A percentile compares a stretch with the other conserved stretches of the same genome.
phyloP scores from a whole-genome alignment of 352 stramenopile species.

The Phytophthora hibernalis region DNA sequence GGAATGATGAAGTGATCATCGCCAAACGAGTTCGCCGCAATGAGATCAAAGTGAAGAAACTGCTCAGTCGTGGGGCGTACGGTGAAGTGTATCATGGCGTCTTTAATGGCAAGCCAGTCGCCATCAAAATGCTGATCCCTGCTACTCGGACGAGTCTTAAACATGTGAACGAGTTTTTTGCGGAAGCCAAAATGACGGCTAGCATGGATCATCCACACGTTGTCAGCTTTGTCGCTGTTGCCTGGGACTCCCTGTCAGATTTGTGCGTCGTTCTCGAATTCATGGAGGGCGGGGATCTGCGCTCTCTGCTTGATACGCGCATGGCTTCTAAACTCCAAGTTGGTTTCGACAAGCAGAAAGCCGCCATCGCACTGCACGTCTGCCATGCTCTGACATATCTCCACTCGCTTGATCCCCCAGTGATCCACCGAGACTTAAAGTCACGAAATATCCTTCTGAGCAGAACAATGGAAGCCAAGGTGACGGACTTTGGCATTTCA shows the following conservation, averaged over 20 bases:
- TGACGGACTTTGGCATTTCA: slow-evolving; percentile 5
- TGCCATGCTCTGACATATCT: slow-evolving; percentile 31
- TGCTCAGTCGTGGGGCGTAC: slow-evolving; percentile 39
- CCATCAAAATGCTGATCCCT: slow-evolving; percentile 43
- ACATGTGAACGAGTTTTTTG: slow-evolving; percentile 32
- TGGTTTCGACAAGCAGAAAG: slow-evolving; percentile 21
- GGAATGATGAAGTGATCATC: slow-evolving; percentile 37
- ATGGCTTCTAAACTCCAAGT: slow-evolving; percentile 11
- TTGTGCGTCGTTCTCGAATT: slow-evolving; percentile 50
- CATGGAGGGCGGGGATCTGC: slow-evolving; percentile 39
- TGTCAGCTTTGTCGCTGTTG: slow-evolving; percentile 46
- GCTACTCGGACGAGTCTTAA: not conserved
- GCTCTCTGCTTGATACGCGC: slow-evolving; percentile 8
- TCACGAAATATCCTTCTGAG: slow-evolving; percentile 57
- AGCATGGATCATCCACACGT: slow-evolving; percentile 41
- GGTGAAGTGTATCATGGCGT: slow-evolving; percentile 40
- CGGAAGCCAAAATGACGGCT: slow-evolving; percentile 45
- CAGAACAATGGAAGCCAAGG: slow-evolving; percentile 25
- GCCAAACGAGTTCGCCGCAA: slow-evolving; percentile 32
- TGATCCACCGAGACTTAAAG: slow-evolving; percentile 64
- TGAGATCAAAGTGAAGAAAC: slow-evolving; percentile 16
- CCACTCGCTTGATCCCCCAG: not conserved
- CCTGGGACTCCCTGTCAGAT: slow-evolving; percentile 41
- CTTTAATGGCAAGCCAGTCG: slow-evolving; percentile 33
- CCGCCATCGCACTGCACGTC: slow-evolving; percentile 39